A percentile compares a stretch with the other conserved stretches of the same genome.
Conservation (phyloP, 2,329 filamentous ascomycete genomes). For the Pseudogymnoascus sp. region DNA sequence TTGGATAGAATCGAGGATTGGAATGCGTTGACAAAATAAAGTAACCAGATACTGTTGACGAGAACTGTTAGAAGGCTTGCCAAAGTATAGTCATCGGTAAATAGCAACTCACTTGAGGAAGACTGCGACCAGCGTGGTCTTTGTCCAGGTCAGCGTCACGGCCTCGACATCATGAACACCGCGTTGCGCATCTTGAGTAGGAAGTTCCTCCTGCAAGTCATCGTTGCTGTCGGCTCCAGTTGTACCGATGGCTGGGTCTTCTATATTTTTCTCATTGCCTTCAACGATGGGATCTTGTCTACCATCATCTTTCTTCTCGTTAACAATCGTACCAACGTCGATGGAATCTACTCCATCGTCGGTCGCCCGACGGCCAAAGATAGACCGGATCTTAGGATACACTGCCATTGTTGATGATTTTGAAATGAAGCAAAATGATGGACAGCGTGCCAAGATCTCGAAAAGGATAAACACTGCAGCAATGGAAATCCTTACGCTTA, state of each 20-base stretch:
- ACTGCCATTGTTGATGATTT: slow-evolving; percentile 14
- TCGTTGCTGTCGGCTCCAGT: not conserved
- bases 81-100: not conserved
- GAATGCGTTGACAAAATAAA: slow-evolving; percentile 36
- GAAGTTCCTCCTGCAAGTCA: slow-evolving; percentile 9
- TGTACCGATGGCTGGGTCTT: not conserved
- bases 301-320: not conserved
- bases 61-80: slow-evolving; percentile 3
- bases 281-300: not conserved
- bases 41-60: slow-evolving; percentile 35
- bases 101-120: slow-evolving; percentile 36
- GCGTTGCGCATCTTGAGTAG: slow-evolving; percentile 20
- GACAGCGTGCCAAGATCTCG: not conserved
- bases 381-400: slow-evolving; percentile 12
- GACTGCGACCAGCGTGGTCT: slow-evolving; percentile 37
- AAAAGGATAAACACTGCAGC: not conserved
- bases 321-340: not conserved
- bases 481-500: slow-evolving; percentile 6
- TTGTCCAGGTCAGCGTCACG: slow-evolving; percentile 43
- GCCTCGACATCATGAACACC: slow-evolving; percentile 45
- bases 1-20: slow-evolving; percentile 29
- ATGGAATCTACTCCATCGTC: slow-evolving; percentile 11
- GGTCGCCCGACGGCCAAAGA: slow-evolving; percentile 11
- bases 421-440: not conserved
- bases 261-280: not conserved